phyloP scores from a whole-genome alignment of 23 red algal species.

The Gracilariopsis chorda region DNA sequence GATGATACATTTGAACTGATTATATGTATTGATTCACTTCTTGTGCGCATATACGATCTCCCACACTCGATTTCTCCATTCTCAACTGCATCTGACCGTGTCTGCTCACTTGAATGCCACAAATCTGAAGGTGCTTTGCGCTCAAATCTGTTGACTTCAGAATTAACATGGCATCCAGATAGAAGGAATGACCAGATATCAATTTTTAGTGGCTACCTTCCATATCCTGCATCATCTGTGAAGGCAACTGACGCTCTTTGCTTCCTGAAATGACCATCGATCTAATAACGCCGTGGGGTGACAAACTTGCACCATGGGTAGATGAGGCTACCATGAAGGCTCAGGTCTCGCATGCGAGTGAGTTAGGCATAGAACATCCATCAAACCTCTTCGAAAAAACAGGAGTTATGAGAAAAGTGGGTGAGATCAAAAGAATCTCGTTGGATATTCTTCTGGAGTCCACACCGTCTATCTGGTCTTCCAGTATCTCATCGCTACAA shows the following conservation, averaged over 20 bases:
- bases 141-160: constrained; percentile 17
- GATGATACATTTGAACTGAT: constrained; percentile 25
- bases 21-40: constrained; percentile 25
- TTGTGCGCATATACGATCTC: constrained; percentile 34
- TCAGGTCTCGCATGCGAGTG: constrained; percentile 39
- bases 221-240: not conserved
- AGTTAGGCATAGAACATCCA: not conserved
- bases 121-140: not conserved
- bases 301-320: constrained; percentile 46
- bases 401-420: constrained; percentile 20
- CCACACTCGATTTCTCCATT: constrained; percentile 43
- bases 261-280: constrained; percentile 17
- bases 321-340: constrained; percentile 58
- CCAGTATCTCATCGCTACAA: not conserved
- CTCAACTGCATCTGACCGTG: not conserved
- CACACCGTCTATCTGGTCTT: constrained; percentile 26
- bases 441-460: constrained; percentile 21
- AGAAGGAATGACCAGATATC: not conserved
- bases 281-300: constrained; percentile 34
- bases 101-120: not conserved
- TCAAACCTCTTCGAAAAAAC: constrained; percentile 1
- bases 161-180: not conserved
- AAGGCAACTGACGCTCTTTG: not conserved
- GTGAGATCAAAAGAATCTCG: constrained; percentile 1
- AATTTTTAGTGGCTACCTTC: constrained; percentile 20